A percentile compares a stretch with the other conserved stretches of the same genome.
Conservation (phyloP, 1,139 yeast species). For the Eremothecium coryli region DNA sequence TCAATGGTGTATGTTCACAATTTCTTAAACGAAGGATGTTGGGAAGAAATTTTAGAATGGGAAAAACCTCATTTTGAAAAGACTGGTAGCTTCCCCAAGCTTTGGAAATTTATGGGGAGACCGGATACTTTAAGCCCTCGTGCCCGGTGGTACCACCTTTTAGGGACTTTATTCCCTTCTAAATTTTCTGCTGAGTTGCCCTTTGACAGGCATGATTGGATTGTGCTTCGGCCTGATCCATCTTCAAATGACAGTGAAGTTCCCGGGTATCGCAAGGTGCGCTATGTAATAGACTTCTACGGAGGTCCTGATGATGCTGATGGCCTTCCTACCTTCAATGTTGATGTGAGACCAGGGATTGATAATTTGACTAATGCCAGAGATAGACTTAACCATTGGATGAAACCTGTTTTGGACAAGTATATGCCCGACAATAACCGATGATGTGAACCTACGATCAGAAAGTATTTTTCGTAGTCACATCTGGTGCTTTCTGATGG, state of each 20-base stretch:
- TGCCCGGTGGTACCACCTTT: constrained; percentile 57
- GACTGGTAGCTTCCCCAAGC: constrained; percentile 57
- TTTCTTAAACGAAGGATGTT: constrained; percentile 93
- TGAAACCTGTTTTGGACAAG: constrained; percentile 33
- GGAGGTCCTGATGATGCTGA: constrained; percentile 87
- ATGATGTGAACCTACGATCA: background rate
- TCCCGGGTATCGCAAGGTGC: constrained; percentile 50
- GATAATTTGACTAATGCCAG: constrained; percentile 54
- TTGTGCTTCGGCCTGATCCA: constrained; percentile 56
- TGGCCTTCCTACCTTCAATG: constrained; percentile 81
- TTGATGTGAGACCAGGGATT: constrained; percentile 93
- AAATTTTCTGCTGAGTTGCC: constrained; percentile 75
- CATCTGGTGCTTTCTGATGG: background rate
- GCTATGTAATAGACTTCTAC: constrained; percentile 94
- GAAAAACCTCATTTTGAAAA: constrained; percentile 52
- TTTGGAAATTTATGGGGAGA: constrained; percentile 81
- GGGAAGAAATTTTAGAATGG: constrained; percentile 93
- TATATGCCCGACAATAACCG: constrained; percentile 9
- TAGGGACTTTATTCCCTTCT: constrained; percentile 66
- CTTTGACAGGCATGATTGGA: constrained; percentile 98
- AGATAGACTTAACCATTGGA: constrained; percentile 56
- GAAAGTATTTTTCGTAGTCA: no score
- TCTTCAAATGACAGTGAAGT: constrained; percentile 26
- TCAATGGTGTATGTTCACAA: constrained; percentile 97
- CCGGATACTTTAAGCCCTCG: constrained; percentile 87